Evolutionary conservation across 306 rosid species (phyloP).

Genomic region (Oxytropis ochrocephala): DNA sequence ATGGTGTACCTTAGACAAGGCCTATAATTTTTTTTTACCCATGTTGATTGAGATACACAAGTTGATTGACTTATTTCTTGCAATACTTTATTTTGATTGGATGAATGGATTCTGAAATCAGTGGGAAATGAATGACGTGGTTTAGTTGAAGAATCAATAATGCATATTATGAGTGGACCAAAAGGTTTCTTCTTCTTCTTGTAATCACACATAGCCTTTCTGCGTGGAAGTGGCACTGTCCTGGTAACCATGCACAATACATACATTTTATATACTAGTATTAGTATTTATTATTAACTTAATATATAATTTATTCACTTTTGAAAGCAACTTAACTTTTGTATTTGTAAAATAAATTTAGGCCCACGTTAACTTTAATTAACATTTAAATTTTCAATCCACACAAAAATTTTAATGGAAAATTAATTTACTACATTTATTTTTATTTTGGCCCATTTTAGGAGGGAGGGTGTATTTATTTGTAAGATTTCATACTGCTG

Average conservation of each 20-base stretch:
- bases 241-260: slow-evolving; percentile 21
- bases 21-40: too few relatives aligned
- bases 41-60: not conserved
- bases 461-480: too few relatives aligned
- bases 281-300: not conserved
- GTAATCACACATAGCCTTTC: slow-evolving; percentile 3
- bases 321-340: not conserved
- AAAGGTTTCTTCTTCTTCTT: not conserved
- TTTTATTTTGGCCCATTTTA: too few relatives aligned
- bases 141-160: slow-evolving; percentile 16
- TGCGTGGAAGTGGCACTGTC: slow-evolving; percentile 23
- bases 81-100: slow-evolving; percentile 19
- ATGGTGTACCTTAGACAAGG: too few relatives aligned
- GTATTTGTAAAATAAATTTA: not conserved
- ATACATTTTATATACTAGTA: not conserved
- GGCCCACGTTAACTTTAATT: slow-evolving; percentile 13
- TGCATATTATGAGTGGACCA: slow-evolving; percentile 14
- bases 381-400: not conserved
- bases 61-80: not conserved
- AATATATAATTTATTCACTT: not conserved
- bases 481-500: too few relatives aligned
- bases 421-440: not conserved
- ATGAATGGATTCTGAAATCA: slow-evolving; percentile 21
- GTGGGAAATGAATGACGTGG: slow-evolving; percentile 18
- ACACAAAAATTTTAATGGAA: not conserved